A percentile compares a stretch with the other conserved stretches of the same genome.
phyloP scores from a whole-genome alignment of 352 stramenopile genomes.

The Peronospora tabacina region DNA sequence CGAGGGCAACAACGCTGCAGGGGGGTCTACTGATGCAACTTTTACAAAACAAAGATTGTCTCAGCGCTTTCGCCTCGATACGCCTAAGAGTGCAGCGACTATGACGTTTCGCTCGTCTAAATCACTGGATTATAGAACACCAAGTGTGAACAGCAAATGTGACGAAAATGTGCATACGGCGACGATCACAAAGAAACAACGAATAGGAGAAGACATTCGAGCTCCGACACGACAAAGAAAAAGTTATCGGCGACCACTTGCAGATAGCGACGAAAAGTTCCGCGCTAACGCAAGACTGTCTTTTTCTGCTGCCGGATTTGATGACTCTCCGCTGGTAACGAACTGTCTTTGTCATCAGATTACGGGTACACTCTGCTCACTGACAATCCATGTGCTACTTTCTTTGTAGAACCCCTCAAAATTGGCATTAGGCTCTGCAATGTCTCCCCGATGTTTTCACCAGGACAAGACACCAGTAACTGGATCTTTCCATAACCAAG shows the following conservation, averaged over 20 bases:
- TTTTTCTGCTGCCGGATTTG: slow-evolving; percentile 47
- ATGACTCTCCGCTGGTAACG: slow-evolving; percentile 49
- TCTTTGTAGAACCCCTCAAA: slow-evolving; percentile 20
- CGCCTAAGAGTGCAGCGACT: slow-evolving; percentile 15
- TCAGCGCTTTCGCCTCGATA: slow-evolving; percentile 20
- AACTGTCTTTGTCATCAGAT: not conserved
- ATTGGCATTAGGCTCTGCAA: slow-evolving; percentile 15
- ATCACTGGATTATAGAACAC: slow-evolving; percentile 32
- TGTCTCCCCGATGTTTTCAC: slow-evolving; percentile 12
- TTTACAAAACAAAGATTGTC: slow-evolving; percentile 31
- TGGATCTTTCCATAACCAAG: slow-evolving; percentile 9
- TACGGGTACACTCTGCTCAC: not conserved
- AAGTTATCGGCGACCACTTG: slow-evolving; percentile 39
- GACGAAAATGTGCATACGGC: slow-evolving; percentile 14
- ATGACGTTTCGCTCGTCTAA: slow-evolving; percentile 5
- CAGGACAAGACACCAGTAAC: slow-evolving; percentile 17
- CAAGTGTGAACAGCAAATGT: slow-evolving; percentile 20
- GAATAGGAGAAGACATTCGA: slow-evolving; percentile 27
- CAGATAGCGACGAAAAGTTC: slow-evolving; percentile 50
- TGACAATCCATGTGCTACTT: slow-evolving; percentile 7
- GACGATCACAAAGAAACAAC: slow-evolving; percentile 51
- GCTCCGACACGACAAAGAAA: slow-evolving; percentile 41
- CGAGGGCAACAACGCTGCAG: slow-evolving; percentile 27
- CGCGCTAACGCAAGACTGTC: slow-evolving; percentile 43
- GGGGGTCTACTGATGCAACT: slow-evolving; percentile 17